Conservation (phyloP, 176 grass and related monocot genomes). For the Cocos nucifera region DNA sequence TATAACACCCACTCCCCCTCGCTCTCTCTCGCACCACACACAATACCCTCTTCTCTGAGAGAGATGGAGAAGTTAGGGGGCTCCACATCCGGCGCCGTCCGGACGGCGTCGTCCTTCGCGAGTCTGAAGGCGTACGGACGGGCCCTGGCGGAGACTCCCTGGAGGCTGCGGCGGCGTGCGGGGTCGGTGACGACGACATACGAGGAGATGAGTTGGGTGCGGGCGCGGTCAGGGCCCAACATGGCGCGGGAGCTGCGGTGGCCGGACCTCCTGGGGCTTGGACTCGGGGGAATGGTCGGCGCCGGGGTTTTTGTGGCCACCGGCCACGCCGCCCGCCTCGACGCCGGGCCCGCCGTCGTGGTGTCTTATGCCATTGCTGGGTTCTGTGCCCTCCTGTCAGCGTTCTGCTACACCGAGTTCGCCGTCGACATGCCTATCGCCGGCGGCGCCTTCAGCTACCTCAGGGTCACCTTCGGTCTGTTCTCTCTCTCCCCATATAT, state of each 20-base stretch:
- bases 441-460: slow-evolving; percentile 35
- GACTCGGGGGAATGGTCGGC: slow-evolving; percentile 57
- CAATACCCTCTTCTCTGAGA: slow-evolving; percentile 5
- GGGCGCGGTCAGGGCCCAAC: slow-evolving; percentile 58
- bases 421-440: too few species aligned
- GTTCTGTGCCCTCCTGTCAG: too few species aligned
- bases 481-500: too few species aligned
- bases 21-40: neutral
- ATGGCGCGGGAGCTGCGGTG: slow-evolving; percentile 70
- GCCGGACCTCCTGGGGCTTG: slow-evolving; percentile 81
- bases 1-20: slow-evolving; percentile 15
- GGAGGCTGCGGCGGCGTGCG: slow-evolving; percentile 46
- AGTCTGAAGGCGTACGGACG: slow-evolving; percentile 44
- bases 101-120: slow-evolving; percentile 35
- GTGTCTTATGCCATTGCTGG: slow-evolving; percentile 8
- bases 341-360: slow-evolving; percentile 27
- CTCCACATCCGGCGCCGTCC: neutral
- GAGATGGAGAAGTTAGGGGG: neutral
- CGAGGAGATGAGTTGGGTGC: slow-evolving; percentile 80
- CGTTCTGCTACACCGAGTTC: too few species aligned
- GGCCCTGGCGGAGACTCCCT: slow-evolving; percentile 51
- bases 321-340: slow-evolving; percentile 18
- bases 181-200: slow-evolving; percentile 63
- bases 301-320: slow-evolving; percentile 55
- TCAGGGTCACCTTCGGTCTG: slow-evolving; percentile 12